These are phyloP conservation scores for Solanum clarkiae DNA, from an alignment of 257 asterid species.

Conservation along the genomic window DNA sequence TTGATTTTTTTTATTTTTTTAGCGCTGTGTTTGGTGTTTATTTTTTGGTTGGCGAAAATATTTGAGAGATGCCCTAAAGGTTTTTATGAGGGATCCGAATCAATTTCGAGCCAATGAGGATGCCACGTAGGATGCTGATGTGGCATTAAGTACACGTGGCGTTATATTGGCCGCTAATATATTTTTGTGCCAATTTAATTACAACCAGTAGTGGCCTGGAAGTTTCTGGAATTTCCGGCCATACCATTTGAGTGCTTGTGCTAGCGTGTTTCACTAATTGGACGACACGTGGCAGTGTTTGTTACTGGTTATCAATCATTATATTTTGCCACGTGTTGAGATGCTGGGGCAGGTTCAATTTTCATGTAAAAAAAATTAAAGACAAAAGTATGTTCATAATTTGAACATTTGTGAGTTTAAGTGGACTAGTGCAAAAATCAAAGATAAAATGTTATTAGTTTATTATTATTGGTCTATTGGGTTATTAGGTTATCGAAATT, in stretches of 20 bases:
- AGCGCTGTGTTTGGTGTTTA: not conserved
- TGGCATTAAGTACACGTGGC: conserved; percentile 33
- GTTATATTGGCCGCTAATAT: conserved; percentile 12
- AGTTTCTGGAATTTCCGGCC: conserved; percentile 39
- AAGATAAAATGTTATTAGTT: no score
- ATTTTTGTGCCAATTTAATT: not conserved
- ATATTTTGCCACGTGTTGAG: not conserved
- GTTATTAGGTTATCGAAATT: no score
- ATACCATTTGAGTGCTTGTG: not conserved
- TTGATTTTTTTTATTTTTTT: not conserved
- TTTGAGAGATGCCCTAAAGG: conserved; percentile 17
- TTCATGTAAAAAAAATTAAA: no score
- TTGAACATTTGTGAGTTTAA: no score
- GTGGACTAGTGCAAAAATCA: no score
- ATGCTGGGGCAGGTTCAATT: no score
- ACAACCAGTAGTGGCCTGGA: conserved; percentile 31
- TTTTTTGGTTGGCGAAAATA: not conserved
- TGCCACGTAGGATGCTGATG: conserved; percentile 33
- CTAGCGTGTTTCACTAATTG: not conserved
- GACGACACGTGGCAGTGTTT: not conserved
- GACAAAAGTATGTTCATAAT: no score
- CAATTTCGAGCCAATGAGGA: conserved; percentile 20
- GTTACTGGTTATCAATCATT: not conserved
- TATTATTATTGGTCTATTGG: no score
- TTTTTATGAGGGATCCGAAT: conserved; percentile 14